phyloP scores from a whole-genome alignment of 441 rosid genomes.

The Populus hybrid region DNA sequence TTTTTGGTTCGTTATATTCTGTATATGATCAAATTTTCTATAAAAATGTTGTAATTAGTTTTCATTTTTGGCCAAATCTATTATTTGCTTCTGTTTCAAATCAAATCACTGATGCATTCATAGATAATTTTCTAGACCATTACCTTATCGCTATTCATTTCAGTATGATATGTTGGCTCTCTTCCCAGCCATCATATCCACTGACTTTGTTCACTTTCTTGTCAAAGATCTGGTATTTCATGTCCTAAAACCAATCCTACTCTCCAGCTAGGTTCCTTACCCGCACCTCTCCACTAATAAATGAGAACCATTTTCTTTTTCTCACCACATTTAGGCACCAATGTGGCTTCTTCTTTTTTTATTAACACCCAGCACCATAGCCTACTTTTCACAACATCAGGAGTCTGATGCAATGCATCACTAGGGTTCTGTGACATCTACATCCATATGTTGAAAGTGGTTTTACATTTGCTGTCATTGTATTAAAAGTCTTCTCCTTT shows the following conservation, averaged over 20 bases:
- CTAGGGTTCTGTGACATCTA: not conserved
- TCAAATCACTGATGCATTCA: not conserved
- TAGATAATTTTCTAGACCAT: not conserved
- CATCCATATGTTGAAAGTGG: not conserved
- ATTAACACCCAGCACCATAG: not conserved
- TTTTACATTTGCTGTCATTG: not conserved
- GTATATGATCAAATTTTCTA: not conserved
- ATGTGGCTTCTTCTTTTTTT: not conserved
- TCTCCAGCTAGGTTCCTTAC: not conserved
- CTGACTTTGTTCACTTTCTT: not conserved
- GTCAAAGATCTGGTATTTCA: not conserved
- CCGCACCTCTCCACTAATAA: not conserved
- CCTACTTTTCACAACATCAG: not conserved
- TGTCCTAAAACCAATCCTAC: not conserved
- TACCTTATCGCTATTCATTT: not conserved
- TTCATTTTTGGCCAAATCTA: not conserved
- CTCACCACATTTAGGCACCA: not conserved
- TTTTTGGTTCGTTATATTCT: not conserved
- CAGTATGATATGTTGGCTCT: not conserved
- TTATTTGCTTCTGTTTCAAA: not conserved
- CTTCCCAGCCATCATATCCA: not conserved
- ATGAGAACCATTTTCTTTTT: not conserved
- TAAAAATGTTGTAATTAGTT: not conserved
- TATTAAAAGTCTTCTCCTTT: not conserved
- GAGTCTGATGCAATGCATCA: not conserved